A percentile compares a stretch with the other conserved stretches of the same genome.
Conservation (phyloP, 1,284 basidiomycete species). For the Boletus subluridellus region DNA sequence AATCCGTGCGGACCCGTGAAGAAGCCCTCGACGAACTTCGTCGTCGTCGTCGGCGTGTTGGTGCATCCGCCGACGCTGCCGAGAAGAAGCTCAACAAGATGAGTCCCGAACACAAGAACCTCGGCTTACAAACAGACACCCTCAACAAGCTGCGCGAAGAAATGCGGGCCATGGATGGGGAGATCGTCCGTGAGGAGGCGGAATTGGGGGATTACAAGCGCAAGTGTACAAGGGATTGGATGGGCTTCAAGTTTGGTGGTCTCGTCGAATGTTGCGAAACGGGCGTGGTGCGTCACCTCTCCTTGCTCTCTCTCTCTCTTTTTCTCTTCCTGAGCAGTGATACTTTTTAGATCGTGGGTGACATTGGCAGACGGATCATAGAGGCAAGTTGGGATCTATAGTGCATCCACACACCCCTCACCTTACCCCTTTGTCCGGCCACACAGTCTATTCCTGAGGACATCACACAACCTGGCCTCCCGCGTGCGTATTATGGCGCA, state of each 20-base stretch:
- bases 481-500: constrained; percentile 69
- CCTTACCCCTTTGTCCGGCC: neutral
- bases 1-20: constrained; percentile 78
- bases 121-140: constrained; percentile 70
- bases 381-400: constrained; percentile 44
- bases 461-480: constrained; percentile 75
- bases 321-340: constrained; percentile 2
- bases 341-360: constrained; percentile 66
- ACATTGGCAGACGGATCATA: constrained; percentile 76
- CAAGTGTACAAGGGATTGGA: constrained; percentile 61
- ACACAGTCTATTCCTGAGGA: constrained; percentile 76
- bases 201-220: constrained; percentile 85
- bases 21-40: constrained; percentile 80
- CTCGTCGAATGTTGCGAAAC: constrained; percentile 85
- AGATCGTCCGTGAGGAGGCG: constrained; percentile 84
- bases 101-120: constrained; percentile 87
- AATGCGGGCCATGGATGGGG: constrained; percentile 75
- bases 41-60: constrained; percentile 64
- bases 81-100: constrained; percentile 91
- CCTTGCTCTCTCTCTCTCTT: constrained; percentile 21
- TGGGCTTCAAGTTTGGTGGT: constrained; percentile 87
- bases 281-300: constrained; percentile 51
- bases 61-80: constrained; percentile 76
- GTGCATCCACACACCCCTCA: neutral
- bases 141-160: constrained; percentile 75